Evolutionary conservation across 129 eudicot genomes (phyloP), one percentile per base, ranked within the genome.

Genomic region (Escallonia rubra): DNA sequence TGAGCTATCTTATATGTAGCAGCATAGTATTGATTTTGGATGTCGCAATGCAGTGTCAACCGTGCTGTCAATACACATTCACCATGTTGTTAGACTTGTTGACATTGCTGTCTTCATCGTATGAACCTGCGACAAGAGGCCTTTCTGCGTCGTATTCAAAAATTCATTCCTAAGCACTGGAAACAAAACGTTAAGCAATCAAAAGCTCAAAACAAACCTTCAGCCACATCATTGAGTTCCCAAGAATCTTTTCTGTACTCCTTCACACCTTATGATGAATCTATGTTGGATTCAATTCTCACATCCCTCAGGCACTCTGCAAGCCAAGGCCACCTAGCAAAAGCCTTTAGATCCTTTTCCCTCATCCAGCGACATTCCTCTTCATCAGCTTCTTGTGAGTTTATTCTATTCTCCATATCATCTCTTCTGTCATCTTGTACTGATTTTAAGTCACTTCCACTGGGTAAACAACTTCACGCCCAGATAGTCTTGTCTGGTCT

Each of bases 381-480:
- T 46, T 69, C 59, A 55, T 39, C 66, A 45, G 52, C 70, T 46
- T 76, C 78, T 34, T 68, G 14, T 57, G 61, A 81, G 13, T 10
- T 63, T 56, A 16, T 84, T 48, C 50, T 84, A 49, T 71, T 60
- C 5, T 74, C 95, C 8, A 15, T 81, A 42, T 83, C 86, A 40
- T 80, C 81, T 48, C 85, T 84, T 34, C 41, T 84, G 45, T 38
- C 62, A 8, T 72, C 77, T 55, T 84, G 90, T 47, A 64, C 81
- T 13, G 63, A 81, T 6, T 8, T 76, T 14, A 84, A 80, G 66
- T 58, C 73, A 64, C 64, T 76, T 45, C 55, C 68, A 53, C 79
- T 78, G 73, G 95, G 88, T 60, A 79, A 68, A 77, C 95, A 84
- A 58, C 65, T 87, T 45, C 95, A 87, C 64, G 65, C 72, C 4